Percentiles rank a stretch among this genome's conserved stretches.
Conservation (phyloP, 139 green algal genomes). For the Astrephomene gubernaculifera region DNA sequence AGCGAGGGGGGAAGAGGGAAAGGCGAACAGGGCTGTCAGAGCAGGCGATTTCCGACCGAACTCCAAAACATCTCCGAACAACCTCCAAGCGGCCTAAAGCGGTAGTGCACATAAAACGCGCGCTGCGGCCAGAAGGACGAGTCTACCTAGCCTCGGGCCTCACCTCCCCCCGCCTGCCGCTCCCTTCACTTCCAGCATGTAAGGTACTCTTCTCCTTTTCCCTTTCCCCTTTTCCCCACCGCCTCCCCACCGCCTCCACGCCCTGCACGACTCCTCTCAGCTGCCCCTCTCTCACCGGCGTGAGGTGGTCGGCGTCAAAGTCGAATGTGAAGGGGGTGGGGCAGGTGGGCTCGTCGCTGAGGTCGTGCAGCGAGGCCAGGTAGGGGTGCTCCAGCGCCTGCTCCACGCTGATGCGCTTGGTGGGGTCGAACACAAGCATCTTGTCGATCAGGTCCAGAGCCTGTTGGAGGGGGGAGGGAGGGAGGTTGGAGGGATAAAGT, state of each 20-base stretch:
- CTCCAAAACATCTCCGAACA: too few relatives aligned
- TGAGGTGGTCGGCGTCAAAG: constrained; percentile 60
- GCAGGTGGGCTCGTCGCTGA: constrained; percentile 73
- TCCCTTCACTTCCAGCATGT: not conserved
- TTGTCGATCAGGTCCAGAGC: constrained; percentile 83
- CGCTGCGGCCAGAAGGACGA: too few relatives aligned
- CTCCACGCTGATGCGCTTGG: constrained; percentile 83
- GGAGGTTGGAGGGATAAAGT: too few relatives aligned
- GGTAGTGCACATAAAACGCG: too few relatives aligned
- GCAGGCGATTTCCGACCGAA: too few relatives aligned
- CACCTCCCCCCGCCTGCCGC: too few relatives aligned
- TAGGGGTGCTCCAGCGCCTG: constrained; percentile 90
- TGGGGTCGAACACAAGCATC: constrained; percentile 93
- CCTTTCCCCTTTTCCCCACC: not conserved
- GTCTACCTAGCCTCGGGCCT: too few relatives aligned
- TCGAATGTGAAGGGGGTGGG: constrained; percentile 59
- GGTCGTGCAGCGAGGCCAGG: constrained; percentile 86
- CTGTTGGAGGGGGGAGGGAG: too few relatives aligned
- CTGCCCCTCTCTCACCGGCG: constrained; percentile 28
- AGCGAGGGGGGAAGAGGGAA: too few relatives aligned
- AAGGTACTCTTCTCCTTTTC: not conserved
- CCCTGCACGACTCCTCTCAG: too few relatives aligned
- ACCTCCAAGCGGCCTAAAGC: too few relatives aligned
- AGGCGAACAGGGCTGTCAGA: too few relatives aligned
- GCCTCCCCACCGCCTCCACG: not conserved